Percentiles rank a stretch among this genome's conserved stretches.
These are phyloP conservation scores for Rhipidocladum racemiflorum DNA, from an alignment of 176 grass and related monocot genomes.

Conservation along the genomic window DNA sequence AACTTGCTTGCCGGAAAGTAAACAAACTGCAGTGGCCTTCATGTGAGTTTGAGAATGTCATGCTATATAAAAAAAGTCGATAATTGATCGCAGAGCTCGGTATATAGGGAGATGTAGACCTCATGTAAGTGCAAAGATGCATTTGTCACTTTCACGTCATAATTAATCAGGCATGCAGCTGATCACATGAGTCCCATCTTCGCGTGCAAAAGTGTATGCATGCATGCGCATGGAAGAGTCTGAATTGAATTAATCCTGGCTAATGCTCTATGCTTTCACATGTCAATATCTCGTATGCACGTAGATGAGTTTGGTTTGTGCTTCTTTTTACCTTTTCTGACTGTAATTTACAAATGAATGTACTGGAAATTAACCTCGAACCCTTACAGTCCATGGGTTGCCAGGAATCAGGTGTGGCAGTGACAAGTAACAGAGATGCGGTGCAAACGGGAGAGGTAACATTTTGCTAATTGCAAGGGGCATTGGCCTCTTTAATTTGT, in stretches of 20 bases:
- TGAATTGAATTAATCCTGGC: slow-evolving; percentile 17
- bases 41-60: slow-evolving; percentile 45
- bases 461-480: slow-evolving; percentile 6
- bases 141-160: slow-evolving; percentile 47
- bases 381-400: neutral
- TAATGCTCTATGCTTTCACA: slow-evolving; percentile 31
- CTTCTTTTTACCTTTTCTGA: slow-evolving; percentile 26
- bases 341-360: neutral
- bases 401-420: neutral
- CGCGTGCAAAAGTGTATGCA: slow-evolving; percentile 35
- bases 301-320: neutral
- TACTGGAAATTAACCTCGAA: neutral
- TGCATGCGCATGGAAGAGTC: neutral
- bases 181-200: slow-evolving; percentile 46
- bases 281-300: neutral
- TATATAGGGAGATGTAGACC: slow-evolving; percentile 21
- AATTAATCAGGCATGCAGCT: slow-evolving; percentile 30
- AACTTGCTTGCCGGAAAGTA: slow-evolving; percentile 24
- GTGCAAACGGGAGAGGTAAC: neutral
- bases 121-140: slow-evolving; percentile 31
- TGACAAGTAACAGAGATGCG: neutral
- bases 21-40: slow-evolving; percentile 44
- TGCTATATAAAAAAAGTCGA: slow-evolving; percentile 19
- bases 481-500: neutral
- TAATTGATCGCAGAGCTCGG: slow-evolving; percentile 12